These are phyloP conservation scores for Colletotrichum liaoningense DNA, from an alignment of 2,329 filamentous ascomycete genomes.

Conservation along the genomic window DNA sequence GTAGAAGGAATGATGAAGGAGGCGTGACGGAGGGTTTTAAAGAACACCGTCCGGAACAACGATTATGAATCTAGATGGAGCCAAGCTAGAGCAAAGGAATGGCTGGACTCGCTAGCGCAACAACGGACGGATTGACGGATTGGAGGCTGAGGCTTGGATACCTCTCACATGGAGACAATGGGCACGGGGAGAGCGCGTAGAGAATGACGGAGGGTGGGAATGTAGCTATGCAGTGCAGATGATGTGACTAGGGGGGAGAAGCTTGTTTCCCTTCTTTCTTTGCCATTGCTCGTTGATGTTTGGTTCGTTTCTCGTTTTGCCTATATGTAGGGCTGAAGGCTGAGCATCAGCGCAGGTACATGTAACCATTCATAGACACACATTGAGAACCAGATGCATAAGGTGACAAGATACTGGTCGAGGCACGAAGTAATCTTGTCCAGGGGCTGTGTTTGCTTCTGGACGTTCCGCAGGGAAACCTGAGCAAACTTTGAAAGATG, in stretches of 20 bases:
- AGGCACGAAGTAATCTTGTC: neutral
- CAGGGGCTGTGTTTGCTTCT: slow-evolving; percentile 1
- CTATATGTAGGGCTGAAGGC: slow-evolving; percentile 27
- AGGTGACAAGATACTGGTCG: neutral
- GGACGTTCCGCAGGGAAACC: neutral
- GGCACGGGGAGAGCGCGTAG: neutral
- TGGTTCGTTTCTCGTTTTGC: neutral
- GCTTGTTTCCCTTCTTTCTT: slow-evolving; percentile 12
- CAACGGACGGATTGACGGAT: neutral
- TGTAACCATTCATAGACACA: neutral
- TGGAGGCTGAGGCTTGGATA: slow-evolving; percentile 4
- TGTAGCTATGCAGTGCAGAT: neutral
- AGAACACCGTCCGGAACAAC: neutral
- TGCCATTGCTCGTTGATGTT: neutral
- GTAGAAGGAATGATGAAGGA: neutral
- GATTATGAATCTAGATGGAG: neutral
- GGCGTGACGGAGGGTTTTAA: slow-evolving; percentile 3
- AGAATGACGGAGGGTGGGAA: neutral
- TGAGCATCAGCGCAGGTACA: neutral
- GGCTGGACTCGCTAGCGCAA: slow-evolving; percentile 20
- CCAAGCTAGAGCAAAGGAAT: slow-evolving; percentile 5
- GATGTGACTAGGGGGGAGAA: slow-evolving; percentile 1
- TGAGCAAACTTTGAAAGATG: neutral
- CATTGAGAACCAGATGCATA: neutral
- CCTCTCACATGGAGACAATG: neutral